Evolutionary conservation across 768 basidiomycete genomes (phyloP), one percentile per base, ranked within the genome.

Genomic region (Phaeotremella skinneri): DNA sequence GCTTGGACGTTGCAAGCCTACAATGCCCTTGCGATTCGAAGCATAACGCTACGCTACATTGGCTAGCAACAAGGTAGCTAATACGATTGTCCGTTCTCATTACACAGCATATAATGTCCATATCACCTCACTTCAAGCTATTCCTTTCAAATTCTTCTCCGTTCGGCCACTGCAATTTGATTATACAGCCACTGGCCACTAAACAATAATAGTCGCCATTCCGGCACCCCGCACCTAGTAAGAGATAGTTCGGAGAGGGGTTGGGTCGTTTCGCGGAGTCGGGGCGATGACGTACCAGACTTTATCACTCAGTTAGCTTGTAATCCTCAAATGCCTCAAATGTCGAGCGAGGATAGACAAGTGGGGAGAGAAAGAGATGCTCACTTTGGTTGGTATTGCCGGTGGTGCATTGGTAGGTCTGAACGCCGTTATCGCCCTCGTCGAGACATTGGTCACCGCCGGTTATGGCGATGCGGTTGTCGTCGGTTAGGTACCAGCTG

Each of bases 401-500:
- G 42, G 57, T 55, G 0, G 56, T 56, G 30, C 67, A 67, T 34
- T 64, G 66, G 42, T 58, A 62, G 16, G 66, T 64, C 56, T 64
- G 63, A 7, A 51, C 47, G 14, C 45, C 51, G 27, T 20, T 27
- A 20, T 55, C 49, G 29, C 58, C 53, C 31, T 53, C 49, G 47
- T 58, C 56, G 6, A 60, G 34, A 43, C 66, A 68, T 45, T 61
- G 60, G 51, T 62, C 56, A 20, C 64, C 65, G 26, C 61, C 61
- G 1, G 58, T 62, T 52, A 67, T 61, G 30, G 66, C 66, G 26
- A 67, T 59, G 1, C 63, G 49, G 23, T 61, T 56, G 55, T 67
- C 66, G 31, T 56, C 54, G 30, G 66, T 68, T 49, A 58, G 56
- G 53, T 51, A 63, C 66, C 62, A 67, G 34, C 34, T 37, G 34